phyloP scores from a whole-genome alignment of 179 eudicot genomes.

The Pouteria campechiana region DNA sequence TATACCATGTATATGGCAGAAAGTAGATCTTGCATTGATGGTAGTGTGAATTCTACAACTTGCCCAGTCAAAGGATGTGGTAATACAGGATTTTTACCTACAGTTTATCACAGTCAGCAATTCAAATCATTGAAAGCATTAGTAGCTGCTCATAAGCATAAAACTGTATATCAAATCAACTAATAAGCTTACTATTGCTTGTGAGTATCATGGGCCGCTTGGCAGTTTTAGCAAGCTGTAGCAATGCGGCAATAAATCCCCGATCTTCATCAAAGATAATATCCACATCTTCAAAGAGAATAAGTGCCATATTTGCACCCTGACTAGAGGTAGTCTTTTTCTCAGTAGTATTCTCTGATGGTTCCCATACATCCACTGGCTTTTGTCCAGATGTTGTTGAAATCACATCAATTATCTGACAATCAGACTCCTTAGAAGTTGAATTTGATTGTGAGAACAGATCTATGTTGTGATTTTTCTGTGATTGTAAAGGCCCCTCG shows the following conservation, averaged over 20 bases:
- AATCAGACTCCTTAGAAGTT: slow-evolving; percentile 21
- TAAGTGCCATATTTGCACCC: slow-evolving; percentile 52
- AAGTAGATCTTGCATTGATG: slow-evolving; percentile 63
- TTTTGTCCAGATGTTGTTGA: slow-evolving; percentile 41
- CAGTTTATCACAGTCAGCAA: slow-evolving; percentile 4
- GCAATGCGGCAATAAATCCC: slow-evolving; percentile 74
- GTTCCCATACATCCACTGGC: slow-evolving; percentile 17
- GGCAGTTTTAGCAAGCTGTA: slow-evolving; percentile 77
- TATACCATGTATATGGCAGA: slow-evolving; percentile 44
- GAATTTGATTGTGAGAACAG: too few species aligned
- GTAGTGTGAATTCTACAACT: slow-evolving; percentile 50
- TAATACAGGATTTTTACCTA: slow-evolving; percentile 53
- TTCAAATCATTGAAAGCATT: slow-evolving; percentile 3
- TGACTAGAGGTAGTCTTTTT: slow-evolving; percentile 23
- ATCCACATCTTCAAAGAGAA: slow-evolving; percentile 92
- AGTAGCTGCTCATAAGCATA: slow-evolving; percentile 4
- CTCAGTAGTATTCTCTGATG: too few species aligned
- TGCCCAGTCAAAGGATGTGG: slow-evolving; percentile 68
- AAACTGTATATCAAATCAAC: not conserved
- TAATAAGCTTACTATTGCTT: slow-evolving; percentile 51
- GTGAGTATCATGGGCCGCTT: slow-evolving; percentile 88
- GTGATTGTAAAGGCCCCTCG: too few species aligned
- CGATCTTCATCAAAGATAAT: slow-evolving; percentile 66
- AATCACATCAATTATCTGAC: slow-evolving; percentile 36
- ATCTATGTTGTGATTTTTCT: too few species aligned